Conservation (phyloP, 495 filamentous ascomycete genomes). For the Penicillium psychrofluorescens region DNA sequence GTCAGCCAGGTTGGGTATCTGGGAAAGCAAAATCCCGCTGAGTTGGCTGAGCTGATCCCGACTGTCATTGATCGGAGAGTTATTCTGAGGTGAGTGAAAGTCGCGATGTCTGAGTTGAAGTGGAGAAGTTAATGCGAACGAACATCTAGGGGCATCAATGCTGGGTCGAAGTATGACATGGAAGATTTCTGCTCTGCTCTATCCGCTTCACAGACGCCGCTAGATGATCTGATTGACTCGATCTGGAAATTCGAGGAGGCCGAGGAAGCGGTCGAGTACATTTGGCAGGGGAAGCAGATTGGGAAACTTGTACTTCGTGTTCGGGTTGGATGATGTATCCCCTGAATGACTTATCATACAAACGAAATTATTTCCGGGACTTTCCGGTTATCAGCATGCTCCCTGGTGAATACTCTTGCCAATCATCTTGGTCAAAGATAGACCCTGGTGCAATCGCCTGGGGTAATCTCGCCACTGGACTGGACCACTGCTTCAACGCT, state of each 20-base stretch:
- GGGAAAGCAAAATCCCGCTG: constrained; percentile 12
- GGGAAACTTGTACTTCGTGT: constrained; percentile 28
- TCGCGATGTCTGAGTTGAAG: neutral
- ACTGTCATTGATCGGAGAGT: constrained; percentile 27
- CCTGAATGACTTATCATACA: too few species aligned
- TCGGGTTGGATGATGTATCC: neutral
- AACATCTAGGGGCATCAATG: constrained; percentile 27
- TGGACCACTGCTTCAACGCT: too few species aligned
- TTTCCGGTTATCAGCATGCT: too few species aligned
- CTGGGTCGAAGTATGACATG: constrained; percentile 26
- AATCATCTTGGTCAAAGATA: too few species aligned
- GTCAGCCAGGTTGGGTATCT: constrained; percentile 38
- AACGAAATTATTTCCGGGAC: too few species aligned
- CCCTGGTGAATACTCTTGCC: too few species aligned
- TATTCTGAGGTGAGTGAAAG: constrained; percentile 11
- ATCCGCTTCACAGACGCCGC: constrained; percentile 10
- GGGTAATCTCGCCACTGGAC: too few species aligned
- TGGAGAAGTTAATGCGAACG: neutral
- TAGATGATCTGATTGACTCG: constrained; percentile 27
- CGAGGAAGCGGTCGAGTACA: constrained; percentile 26
- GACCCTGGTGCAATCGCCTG: too few species aligned
- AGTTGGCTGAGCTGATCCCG: constrained; percentile 20
- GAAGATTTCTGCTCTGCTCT: constrained; percentile 27
- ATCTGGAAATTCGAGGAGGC: constrained; percentile 25
- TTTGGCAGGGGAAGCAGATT: constrained; percentile 30